Percentiles rank a stretch among this genome's conserved stretches.
phyloP scores from a whole-genome alignment of 2,329 filamentous ascomycete species.

The Paecilomyces dactylethromorphus region DNA sequence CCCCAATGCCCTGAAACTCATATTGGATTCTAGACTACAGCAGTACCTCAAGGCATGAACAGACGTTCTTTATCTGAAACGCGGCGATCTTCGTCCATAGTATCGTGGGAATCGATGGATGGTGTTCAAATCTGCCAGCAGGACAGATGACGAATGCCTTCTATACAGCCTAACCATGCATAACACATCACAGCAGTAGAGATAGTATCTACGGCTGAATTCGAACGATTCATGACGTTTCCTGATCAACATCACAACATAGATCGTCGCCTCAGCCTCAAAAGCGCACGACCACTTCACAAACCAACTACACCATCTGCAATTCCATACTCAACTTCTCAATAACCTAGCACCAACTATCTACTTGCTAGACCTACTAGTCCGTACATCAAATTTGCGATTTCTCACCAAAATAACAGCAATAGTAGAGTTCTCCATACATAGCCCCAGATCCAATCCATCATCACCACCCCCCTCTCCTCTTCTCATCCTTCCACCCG shows the following conservation, averaged over 20 bases:
- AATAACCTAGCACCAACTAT: neutral
- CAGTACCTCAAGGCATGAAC: neutral
- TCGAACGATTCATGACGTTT: neutral
- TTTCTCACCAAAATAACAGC: neutral
- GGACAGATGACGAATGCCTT: neutral
- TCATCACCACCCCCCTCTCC: neutral
- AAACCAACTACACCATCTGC: neutral
- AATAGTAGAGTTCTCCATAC: no score
- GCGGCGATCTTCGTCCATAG: neutral
- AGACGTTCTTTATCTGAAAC: neutral
- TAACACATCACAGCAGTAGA: neutral
- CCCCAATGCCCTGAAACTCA: neutral
- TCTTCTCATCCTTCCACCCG: no score
- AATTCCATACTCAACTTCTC: neutral
- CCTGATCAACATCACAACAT: neutral
- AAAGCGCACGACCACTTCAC: neutral
- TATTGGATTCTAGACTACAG: neutral
- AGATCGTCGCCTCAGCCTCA: neutral
- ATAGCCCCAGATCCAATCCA: neutral
- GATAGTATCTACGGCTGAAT: neutral
- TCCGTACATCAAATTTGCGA: neutral
- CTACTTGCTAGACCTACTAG: neutral
- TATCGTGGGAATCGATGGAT: neutral
- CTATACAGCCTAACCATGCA: neutral
- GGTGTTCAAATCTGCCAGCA: neutral